Base-by-base conservation (phyloP, 352 stramenopile species). In the Globisporangium takayamanum region DNA sequence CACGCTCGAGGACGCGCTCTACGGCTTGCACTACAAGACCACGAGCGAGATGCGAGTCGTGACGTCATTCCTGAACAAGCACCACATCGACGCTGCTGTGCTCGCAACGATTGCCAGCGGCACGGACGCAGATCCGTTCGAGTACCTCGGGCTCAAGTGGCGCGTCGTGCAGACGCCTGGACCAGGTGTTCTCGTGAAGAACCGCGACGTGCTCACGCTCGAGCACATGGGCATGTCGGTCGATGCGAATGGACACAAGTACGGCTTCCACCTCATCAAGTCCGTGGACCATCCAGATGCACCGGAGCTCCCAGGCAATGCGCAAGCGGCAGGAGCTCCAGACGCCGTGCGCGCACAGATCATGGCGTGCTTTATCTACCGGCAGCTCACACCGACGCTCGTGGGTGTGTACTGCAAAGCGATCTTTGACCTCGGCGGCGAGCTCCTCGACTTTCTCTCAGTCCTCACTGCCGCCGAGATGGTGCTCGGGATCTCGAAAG, bases 71-170 rank as follows among this genome's bases (percentile, higher is more conserved):
- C 55, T 74, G 33, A 76, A 69, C 59, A 82, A 83, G 47, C 48
- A 64, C 28, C 48, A 63, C 28, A 22, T 79, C 1, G 74, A 88
- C 52, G 70, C 70, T 1, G 69, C 73, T 0, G 53, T 88, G 28
- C 50, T 88, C 6, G 61, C 70, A 1, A 73, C 68, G 5, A 67
- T 88, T 10, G 70, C 84, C 26, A 50, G 39, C 0, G 68, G 66
- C 3, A 78, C 68, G 0, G n/a, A 67, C 26, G 45, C 50, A 0
- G 78, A 86, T 14, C 75, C 75, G 14, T 82, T 76, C 30, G 67
- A 66, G 11, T 80, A 78, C 53, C 53, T 87, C 1, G 52, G 76
- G 0, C 53, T 88, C 51, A 84, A 86, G 41, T 88, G 75, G 78
- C 60, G 63, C 15, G 37, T 74, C 7, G 57, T 58, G 0, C 47